Evolutionary conservation across 352 stramenopile species (phyloP), one percentile per base, ranked within the genome.

Genomic region (Phytophthora ohioensis): DNA sequence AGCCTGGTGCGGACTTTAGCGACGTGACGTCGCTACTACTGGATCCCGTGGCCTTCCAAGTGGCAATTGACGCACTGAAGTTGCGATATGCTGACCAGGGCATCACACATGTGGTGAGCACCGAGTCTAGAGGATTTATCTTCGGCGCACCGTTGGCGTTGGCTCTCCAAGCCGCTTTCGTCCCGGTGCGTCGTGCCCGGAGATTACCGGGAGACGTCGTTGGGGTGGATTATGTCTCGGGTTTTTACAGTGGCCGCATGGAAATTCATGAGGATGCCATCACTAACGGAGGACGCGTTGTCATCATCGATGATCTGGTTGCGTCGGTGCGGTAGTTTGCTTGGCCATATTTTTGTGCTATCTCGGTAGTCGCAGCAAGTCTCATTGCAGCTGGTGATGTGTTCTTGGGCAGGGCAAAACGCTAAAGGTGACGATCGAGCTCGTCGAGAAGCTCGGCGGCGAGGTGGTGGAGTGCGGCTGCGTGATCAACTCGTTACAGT

Each of bases 211-310:
- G 86, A 35, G 84, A 90, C 64, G 88, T 82, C 0, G 82, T 95
- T 52, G 88, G 88, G n/a, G 80, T 95, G 43, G 85, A 95, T 67
- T 95, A 92, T 73, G 84, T 80, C 7, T 91, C 84, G 32, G 85
- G 87, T 9, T 95, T 91, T 46, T 91, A 85, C 65, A 80, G 81
- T 0, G 84, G 84, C 0, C 81, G 88, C 10, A 81, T 94, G 79
- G 88, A 95, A 68, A 91, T 95, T 52, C 88, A 95, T 63, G 81
- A 91, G 43, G 86, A 95, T 52, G 83, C 85, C n/a, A 91, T 95
- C 60, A 73, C 80, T 8, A 80, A 73, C 15, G 88, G 86, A 57
- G 82, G 70, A 7, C 86, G 88, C 60, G 85, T 94, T 7, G 79
- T 93, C 17, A 82, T 95, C 62, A 91, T 95, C 36, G 86, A 95